Conservation (phyloP, 768 basidiomycete species). For the Sporobolomyces pararoseus region DNA sequence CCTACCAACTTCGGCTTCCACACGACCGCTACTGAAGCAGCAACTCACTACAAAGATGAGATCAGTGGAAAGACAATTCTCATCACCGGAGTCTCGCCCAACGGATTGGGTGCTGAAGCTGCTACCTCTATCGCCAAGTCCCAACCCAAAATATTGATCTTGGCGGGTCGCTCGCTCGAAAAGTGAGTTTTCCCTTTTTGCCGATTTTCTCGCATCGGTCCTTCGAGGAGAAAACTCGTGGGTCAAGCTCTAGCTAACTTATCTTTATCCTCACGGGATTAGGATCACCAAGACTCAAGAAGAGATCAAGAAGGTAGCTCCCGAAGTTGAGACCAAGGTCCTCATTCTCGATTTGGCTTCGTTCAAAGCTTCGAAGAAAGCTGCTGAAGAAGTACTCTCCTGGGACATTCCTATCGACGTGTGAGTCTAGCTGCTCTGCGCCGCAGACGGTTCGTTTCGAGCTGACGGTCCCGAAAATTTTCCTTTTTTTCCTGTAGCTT, state of each 20-base stretch:
- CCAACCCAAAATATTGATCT: constrained; percentile 10
- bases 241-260: too few species aligned
- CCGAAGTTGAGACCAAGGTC: constrained; percentile 15
- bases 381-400: constrained; percentile 24
- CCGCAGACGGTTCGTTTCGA: background rate
- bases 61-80: constrained; percentile 20
- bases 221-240: too few species aligned
- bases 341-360: constrained; percentile 32
- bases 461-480: background rate
- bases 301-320: constrained; percentile 25
- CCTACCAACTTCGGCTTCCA: constrained; percentile 5
- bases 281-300: constrained; percentile 18
- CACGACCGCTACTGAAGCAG: constrained; percentile 25
- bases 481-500: background rate
- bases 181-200: constrained; percentile 2
- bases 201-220: background rate
- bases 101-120: constrained; percentile 14
- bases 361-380: constrained; percentile 14
- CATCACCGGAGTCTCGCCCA: constrained; percentile 18
- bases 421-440: background rate
- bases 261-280: too few species aligned
- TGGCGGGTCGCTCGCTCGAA: constrained; percentile 10
- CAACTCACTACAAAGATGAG: background rate
- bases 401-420: constrained; percentile 33
- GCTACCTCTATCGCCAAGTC: constrained; percentile 5